A percentile compares a stretch with the other conserved stretches of the same genome.
Evolutionary conservation across 73 alveolate genomes (phyloP).

Genomic region (Symbiodinium natans): DNA sequence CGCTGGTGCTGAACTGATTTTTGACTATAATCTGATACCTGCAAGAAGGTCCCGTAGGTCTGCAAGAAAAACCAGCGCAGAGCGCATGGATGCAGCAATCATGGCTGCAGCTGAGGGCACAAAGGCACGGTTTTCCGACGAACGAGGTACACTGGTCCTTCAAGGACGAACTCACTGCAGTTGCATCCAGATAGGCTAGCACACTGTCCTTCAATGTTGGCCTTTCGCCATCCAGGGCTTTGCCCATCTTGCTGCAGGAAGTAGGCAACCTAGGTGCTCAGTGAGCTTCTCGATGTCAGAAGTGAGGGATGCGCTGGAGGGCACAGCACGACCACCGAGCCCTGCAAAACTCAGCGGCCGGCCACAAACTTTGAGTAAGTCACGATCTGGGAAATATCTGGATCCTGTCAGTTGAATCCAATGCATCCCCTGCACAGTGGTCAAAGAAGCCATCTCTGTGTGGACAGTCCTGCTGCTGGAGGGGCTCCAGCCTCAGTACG

Average conservation of each 20-base stretch:
- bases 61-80: no score
- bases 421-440: neutral
- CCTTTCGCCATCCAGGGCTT: slow-evolving; percentile 93
- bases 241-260: slow-evolving; percentile 82
- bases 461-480: slow-evolving; percentile 41
- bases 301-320: neutral
- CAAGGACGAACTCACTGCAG: no score
- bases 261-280: slow-evolving; percentile 32
- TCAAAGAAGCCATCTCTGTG: neutral
- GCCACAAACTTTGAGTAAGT: slow-evolving; percentile 85
- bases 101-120: slow-evolving; percentile 15
- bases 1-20: slow-evolving; percentile 92
- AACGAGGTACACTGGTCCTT: slow-evolving; percentile 73
- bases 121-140: slow-evolving; percentile 22
- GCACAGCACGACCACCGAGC: neutral
- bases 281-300: neutral
- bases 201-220: slow-evolving; percentile 52
- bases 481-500: slow-evolving; percentile 51
- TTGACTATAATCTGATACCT: slow-evolving; percentile 87
- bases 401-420: slow-evolving; percentile 21
- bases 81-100: no score
- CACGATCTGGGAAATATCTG: slow-evolving; percentile 72
- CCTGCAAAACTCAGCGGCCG: neutral
- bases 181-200: no score
- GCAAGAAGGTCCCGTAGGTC: neutral